Base-by-base conservation (phyloP, 192 early-diverging fungal species). In the Coemansia sp. region DNA sequence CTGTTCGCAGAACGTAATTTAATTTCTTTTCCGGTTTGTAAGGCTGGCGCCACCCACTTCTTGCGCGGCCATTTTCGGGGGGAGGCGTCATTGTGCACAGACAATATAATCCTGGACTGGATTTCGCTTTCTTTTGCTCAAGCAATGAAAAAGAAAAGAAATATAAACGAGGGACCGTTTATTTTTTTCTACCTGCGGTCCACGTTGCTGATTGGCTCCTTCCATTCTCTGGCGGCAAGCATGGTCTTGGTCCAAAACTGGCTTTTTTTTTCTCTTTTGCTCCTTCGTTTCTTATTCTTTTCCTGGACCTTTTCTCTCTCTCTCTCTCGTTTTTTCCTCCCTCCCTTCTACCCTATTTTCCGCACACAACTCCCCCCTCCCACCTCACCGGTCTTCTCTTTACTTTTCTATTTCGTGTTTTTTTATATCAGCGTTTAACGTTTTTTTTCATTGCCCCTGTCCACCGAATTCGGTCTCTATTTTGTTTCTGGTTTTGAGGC, bases 131-230 rank as follows among this genome's bases (percentile, higher is more conserved):
- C 35, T 47, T 19, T 7, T 58, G 56, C 16, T 44, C 1, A 44
- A 44, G 12, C 19, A 4, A 43, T 43, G 19, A 18, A 18, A n/a
- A n/a, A n/a, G n/a, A n/a, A 49, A 2, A 19, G 25, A 12, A 24
- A 47, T 23, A 50, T 33, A 50, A 43, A 63, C 42, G 62, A 56
- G 54, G 54, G 62, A 56, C 62, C 54, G 25, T 24, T 24, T 66
- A n/a, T n/a, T n/a, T 45, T 35, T 30, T 46, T 45, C 56, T 47
- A 50, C 48, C 22, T 40, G 31, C 16, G 62, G 28, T 53, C 25
- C 40, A 55, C 30, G 38, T 11, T 38, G 25, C 61, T 63, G 61
- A 63, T 63, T 63, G 61, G 61, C 31, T n/a, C n/a, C n/a, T n/a
- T n/a, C n/a, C n/a, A n/a, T n/a, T n/a, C n/a, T n/a, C n/a, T n/a